Base-by-base conservation (phyloP, 306 rosid genomes). In the Glycine latifolia region DNA sequence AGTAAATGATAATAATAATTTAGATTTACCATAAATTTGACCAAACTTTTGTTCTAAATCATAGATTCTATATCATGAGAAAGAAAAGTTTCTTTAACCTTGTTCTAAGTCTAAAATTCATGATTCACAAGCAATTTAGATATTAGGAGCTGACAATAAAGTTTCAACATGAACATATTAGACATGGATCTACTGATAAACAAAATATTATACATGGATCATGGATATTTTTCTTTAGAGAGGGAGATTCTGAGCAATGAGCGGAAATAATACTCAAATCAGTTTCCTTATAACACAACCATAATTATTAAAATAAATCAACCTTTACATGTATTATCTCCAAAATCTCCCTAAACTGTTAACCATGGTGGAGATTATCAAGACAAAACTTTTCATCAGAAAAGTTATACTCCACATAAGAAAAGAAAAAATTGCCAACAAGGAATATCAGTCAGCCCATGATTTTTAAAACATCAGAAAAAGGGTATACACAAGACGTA, bases 391-490 rank as follows among this genome's bases (percentile, higher is more conserved):
- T 16, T 41, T 66, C 61, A 68, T 16, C 55, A 3, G 46, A 54
- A 55, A 81, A 20, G 20, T 20, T 20, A 20, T n/a, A n/a, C n/a
- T n/a, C n/a, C n/a, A n/a, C n/a, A n/a, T n/a, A n/a, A n/a, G n/a
- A n/a, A n/a, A n/a, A n/a, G n/a, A n/a, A n/a, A n/a, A n/a, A n/a
- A n/a, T n/a, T n/a, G n/a, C n/a, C n/a, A n/a, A n/a, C n/a, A n/a
- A n/a, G n/a, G n/a, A n/a, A n/a, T n/a, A n/a, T n/a, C n/a, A n/a
- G n/a, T n/a, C n/a, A n/a, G n/a, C n/a, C n/a, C n/a, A 26, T 35
- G 48, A 49, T 3, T 48, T 68, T 50, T 31, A 66, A 77, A 52
- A 15, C 41, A 49, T n/a, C n/a, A 41, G 44, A 44, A 82, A 58
- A 55, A 35, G 11, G 26, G 41, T 33, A 65, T 16, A 61, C 4